phyloP scores from a whole-genome alignment of 1,284 basidiomycete genomes.

The Amylostereum areolatum region DNA sequence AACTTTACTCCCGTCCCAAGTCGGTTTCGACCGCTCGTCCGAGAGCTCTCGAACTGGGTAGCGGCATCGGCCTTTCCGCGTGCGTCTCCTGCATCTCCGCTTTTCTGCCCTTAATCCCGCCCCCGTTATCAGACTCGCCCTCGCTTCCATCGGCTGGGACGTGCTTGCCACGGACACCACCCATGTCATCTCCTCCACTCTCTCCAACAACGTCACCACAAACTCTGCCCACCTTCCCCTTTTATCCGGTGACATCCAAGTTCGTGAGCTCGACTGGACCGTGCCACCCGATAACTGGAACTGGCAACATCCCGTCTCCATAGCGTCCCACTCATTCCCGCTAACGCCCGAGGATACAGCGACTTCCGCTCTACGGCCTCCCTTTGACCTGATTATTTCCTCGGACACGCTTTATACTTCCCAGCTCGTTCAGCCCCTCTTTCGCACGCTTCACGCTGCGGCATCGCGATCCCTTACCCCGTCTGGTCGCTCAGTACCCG shows the following conservation, averaged over 20 bases:
- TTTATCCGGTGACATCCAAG: slow-evolving; percentile 35
- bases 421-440: slow-evolving; percentile 62
- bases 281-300: slow-evolving; percentile 46
- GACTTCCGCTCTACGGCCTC: slow-evolving; percentile 29
- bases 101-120: slow-evolving; percentile 5
- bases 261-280: slow-evolving; percentile 65
- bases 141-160: slow-evolving; percentile 68
- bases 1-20: slow-evolving; percentile 20
- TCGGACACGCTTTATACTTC: slow-evolving; percentile 81
- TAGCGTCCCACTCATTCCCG: slow-evolving; percentile 25
- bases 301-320: slow-evolving; percentile 41
- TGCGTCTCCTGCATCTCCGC: slow-evolving; percentile 32
- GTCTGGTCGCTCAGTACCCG: slow-evolving; percentile 30
- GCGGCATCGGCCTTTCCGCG: slow-evolving; percentile 78
- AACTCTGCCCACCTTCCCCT: slow-evolving; percentile 39
- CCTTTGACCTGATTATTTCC: slow-evolving; percentile 77
- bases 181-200: slow-evolving; percentile 62
- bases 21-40: slow-evolving; percentile 21
- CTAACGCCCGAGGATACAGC: slow-evolving; percentile 17
- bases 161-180: slow-evolving; percentile 78
- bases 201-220: slow-evolving; percentile 56
- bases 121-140: slow-evolving; percentile 46
- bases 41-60: slow-evolving; percentile 73
- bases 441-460: slow-evolving; percentile 59
- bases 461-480: slow-evolving; percentile 26